Evolutionary conservation across 78 protist genomes (phyloP), one percentile per base, ranked within the genome.

Genomic region (Tieghemostelium lacteum): DNA sequence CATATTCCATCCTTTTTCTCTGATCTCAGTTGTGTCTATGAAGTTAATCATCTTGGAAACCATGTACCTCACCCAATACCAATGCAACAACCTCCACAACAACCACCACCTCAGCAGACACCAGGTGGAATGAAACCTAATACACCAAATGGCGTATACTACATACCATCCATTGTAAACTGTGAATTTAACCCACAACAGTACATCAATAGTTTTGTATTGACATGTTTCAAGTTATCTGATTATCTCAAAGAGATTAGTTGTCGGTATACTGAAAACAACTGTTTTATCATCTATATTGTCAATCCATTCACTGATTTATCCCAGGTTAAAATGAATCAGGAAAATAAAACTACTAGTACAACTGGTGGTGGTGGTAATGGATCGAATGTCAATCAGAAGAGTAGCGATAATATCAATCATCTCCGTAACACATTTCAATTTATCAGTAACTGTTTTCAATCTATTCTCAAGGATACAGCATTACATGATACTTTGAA

Each of bases 221-320:
- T 71, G 34, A 33, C 61, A 6, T 71, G 77, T 31, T 20, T 71
- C 39, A 28, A 50, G 39, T 50, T 71, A 50, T 58, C 62, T 26
- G 78, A 83, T 10, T 73, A 83, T 58, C 45, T 83, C 37, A 83
- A 83, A 58, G 91, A 83, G 42, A 20, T 58, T 7, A 55, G 78
- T 19, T 26, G 61, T 12, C 58, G 69, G 22, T 83, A 69, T 69
- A 83, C 33, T 29, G 91, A 83, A 60, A 66, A 83, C 31, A 66
- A 83, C 45, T 60, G 78, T 69, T 63, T 83, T 22, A 78, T 83
- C 5, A 20, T 83, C 10, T 83, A 83, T 60, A 83, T 83, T 69
- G 72, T 83, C 8, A 69, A 83, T 58, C 91, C 91, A 58, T 83
- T 83, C 24, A 67, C 58, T 20, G 91, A 83, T n/a, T 36, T 62